phyloP scores from a whole-genome alignment of 176 grass and related monocot genomes.

The Metroxylon sagu region DNA sequence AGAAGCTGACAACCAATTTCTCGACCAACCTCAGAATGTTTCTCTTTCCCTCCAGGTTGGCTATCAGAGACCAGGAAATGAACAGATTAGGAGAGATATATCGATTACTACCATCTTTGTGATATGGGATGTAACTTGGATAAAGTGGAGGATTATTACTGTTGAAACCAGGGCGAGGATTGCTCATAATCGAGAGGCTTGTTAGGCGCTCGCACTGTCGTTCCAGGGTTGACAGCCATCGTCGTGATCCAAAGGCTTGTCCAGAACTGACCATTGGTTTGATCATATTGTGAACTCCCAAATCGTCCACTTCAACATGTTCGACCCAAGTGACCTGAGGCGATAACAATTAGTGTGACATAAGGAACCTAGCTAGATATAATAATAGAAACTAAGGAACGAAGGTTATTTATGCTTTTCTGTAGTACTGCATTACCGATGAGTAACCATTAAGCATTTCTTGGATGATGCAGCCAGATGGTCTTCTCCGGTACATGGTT shows the following conservation, averaged over 20 bases:
- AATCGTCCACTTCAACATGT: slow-evolving; percentile 40
- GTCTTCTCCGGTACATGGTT: slow-evolving; percentile 35
- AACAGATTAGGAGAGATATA: background rate
- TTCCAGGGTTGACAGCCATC: slow-evolving; percentile 28
- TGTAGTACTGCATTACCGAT: slow-evolving; percentile 28
- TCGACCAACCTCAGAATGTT: slow-evolving; percentile 43
- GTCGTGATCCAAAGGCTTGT: slow-evolving; percentile 45
- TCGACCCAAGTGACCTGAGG: slow-evolving; percentile 47
- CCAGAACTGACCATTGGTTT: slow-evolving; percentile 19
- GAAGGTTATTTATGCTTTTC: background rate
- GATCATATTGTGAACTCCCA: slow-evolving; percentile 23
- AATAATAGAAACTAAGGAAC: background rate
- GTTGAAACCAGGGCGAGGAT: slow-evolving; percentile 4
- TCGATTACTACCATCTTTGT: background rate
- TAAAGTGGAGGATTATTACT: background rate
- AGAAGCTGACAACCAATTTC: slow-evolving; percentile 26
- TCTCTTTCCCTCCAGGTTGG: slow-evolving; percentile 24
- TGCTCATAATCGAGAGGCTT: slow-evolving; percentile 20
- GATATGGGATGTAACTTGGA: background rate
- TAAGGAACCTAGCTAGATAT: too few species aligned
- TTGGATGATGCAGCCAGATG: slow-evolving; percentile 53
- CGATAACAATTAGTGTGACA: background rate
- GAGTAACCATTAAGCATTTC: slow-evolving; percentile 30
- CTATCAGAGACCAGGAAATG: slow-evolving; percentile 15
- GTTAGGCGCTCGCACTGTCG: slow-evolving; percentile 40